Percentiles rank a stretch among this genome's conserved stretches.
These are phyloP conservation scores for Trypanosoma cruzi DNA, from an alignment of 208 protist species.

Conservation along the genomic window DNA sequence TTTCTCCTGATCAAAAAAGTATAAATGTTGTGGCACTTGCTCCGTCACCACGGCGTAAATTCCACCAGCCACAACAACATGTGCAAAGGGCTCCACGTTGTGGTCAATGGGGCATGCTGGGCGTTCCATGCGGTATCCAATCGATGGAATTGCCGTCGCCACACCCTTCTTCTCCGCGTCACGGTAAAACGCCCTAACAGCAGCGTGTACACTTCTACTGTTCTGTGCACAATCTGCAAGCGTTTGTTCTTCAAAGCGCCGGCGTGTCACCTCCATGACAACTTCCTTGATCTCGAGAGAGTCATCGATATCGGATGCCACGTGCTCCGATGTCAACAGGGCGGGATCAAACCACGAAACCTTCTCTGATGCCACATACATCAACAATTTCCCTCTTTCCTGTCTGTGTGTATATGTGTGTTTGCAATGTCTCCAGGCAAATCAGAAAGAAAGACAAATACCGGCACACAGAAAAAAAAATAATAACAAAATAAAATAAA, in stretches of 20 bases:
- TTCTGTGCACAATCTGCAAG: slow-evolving; percentile 16
- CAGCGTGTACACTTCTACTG: slow-evolving; percentile 12
- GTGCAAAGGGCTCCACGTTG: slow-evolving; percentile 23
- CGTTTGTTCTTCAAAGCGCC: slow-evolving; percentile 14
- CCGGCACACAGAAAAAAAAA: neutral
- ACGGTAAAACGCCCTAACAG: slow-evolving; percentile 2
- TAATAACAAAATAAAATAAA: neutral
- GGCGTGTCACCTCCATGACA: neutral
- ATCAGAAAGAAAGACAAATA: neutral
- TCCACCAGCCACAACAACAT: slow-evolving; percentile 36
- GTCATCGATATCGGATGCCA: slow-evolving; percentile 27
- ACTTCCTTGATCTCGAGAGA: neutral
- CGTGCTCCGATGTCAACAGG: slow-evolving; percentile 26
- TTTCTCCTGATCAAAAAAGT: slow-evolving; percentile 54
- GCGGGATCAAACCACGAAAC: slow-evolving; percentile 50
- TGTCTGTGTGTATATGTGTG: slow-evolving; percentile 7
- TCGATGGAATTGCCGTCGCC: slow-evolving; percentile 2
- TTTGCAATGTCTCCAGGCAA: slow-evolving; percentile 7
- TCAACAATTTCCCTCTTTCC: slow-evolving; percentile 20
- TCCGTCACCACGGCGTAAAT: slow-evolving; percentile 48
- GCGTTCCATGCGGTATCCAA: slow-evolving; percentile 29
- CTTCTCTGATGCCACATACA: slow-evolving; percentile 39
- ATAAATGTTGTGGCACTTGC: slow-evolving; percentile 35
- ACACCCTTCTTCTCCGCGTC: neutral
- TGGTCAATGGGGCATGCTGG: slow-evolving; percentile 38